Conservation (phyloP, 1,139 yeast species). For the Kodamaea arcana region DNA sequence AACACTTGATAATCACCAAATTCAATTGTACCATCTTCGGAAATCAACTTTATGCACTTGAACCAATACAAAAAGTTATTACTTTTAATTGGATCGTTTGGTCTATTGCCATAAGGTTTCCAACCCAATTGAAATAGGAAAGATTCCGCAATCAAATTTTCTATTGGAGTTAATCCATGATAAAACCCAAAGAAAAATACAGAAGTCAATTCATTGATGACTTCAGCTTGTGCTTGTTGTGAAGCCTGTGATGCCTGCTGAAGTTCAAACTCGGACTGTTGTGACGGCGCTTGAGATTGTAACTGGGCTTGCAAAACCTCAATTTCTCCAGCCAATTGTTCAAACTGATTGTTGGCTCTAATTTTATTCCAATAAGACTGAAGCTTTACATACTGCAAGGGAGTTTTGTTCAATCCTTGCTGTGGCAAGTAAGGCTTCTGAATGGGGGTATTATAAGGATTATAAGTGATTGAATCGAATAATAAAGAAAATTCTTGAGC, state of each 20-base stretch:
- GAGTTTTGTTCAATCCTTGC: constrained; percentile 24
- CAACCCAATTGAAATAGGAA: constrained; percentile 41
- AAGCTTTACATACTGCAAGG: constrained; percentile 34
- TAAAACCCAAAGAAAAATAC: constrained; percentile 60
- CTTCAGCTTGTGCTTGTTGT: constrained; percentile 15
- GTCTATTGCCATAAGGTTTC: constrained; percentile 32
- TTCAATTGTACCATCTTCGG: constrained; percentile 19
- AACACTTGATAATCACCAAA: constrained; percentile 44
- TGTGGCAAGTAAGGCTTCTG: constrained; percentile 39
- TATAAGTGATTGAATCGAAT: constrained; percentile 21
- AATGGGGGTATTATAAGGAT: constrained; percentile 30
- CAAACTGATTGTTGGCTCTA: constrained; percentile 38
- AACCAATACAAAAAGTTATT: constrained; percentile 34
- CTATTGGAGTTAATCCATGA: constrained; percentile 48
- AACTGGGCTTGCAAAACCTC: constrained; percentile 14
- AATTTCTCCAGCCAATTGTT: constrained; percentile 30
- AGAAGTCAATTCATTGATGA: constrained; percentile 36
- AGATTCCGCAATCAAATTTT: constrained; percentile 40
- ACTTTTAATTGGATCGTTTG: constrained; percentile 5
- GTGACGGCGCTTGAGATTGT: constrained; percentile 13
- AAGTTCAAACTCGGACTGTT: constrained; percentile 17
- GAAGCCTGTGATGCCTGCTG: constrained; percentile 1
- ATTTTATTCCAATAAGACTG: constrained; percentile 49
- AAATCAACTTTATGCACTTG: constrained; percentile 23
- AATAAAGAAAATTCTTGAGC: constrained; percentile 24